phyloP scores from a whole-genome alignment of 192 early-diverging fungal genomes.

The Geranomyces variabilis region DNA sequence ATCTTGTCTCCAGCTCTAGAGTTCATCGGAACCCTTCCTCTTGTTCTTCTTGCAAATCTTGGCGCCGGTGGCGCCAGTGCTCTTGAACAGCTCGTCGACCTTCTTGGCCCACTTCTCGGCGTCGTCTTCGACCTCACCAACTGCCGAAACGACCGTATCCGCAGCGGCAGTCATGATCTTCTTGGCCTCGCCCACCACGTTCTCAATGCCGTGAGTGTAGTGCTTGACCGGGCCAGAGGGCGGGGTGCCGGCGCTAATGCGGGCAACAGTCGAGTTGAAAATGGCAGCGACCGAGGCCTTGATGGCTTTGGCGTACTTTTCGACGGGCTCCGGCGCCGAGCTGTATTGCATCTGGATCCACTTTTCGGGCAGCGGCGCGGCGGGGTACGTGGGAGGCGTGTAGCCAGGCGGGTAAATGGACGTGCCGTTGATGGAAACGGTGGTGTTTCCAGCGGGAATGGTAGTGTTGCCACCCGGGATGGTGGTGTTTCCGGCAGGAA shows the following conservation, averaged over 20 bases:
- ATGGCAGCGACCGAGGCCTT: not conserved
- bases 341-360: conserved; percentile 25
- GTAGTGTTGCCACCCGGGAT: not conserved
- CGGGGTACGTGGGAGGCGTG: conserved; percentile 14
- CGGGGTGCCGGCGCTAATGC: not conserved
- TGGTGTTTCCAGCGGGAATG: not conserved
- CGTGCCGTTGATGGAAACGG: not conserved
- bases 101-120: too few relatives aligned
- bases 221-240: not conserved
- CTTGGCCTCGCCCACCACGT: not conserved
- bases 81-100: too few relatives aligned
- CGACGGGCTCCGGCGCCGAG: not conserved
- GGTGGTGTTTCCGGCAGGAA: not conserved
- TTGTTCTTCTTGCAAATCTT: too few relatives aligned
- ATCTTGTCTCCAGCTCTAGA: too few relatives aligned
- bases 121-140: conserved; percentile 1
- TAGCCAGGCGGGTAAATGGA: conserved; percentile 5
- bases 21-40: too few relatives aligned
- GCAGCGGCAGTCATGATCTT: conserved; percentile 3
- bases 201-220: conserved; percentile 3
- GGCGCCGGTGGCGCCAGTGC: too few relatives aligned
- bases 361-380: conserved; percentile 20
- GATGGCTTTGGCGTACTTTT: not conserved
- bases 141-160: not conserved
- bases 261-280: conserved; percentile 1